Evolutionary conservation across 2,329 filamentous ascomycete genomes (phyloP).

Genomic region (Cercospora janseana): DNA sequence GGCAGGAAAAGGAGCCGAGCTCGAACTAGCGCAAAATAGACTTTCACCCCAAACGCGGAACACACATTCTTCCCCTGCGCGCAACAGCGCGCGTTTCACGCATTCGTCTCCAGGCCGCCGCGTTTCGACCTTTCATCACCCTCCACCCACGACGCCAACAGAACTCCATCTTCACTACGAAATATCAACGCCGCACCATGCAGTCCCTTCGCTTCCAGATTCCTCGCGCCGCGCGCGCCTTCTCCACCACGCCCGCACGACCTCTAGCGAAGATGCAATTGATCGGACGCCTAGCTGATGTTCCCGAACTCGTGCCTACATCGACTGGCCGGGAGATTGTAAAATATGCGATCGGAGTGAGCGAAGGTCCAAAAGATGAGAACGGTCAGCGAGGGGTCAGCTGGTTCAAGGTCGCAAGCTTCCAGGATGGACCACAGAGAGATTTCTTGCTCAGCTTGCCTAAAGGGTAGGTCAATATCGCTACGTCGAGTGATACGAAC

Average conservation of each 20-base stretch:
- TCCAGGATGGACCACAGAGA: constrained; percentile 66
- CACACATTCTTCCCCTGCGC: too few species aligned
- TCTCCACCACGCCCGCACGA: constrained; percentile 66
- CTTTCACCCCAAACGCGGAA: too few species aligned
- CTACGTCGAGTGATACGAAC: background rate
- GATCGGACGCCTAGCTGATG: constrained; percentile 77
- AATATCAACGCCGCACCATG: constrained; percentile 34
- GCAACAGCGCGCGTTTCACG: too few species aligned
- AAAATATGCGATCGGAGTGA: constrained; percentile 73
- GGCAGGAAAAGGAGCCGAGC: too few species aligned
- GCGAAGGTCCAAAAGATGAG: constrained; percentile 65
- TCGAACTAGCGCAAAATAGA: too few species aligned
- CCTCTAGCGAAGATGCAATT: constrained; percentile 77
- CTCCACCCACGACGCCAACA: too few species aligned
- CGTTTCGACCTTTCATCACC: too few species aligned
- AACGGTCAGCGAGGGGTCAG: constrained; percentile 66
- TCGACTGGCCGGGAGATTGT: constrained; percentile 71
- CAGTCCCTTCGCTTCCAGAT: constrained; percentile 52
- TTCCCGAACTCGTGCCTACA: constrained; percentile 72
- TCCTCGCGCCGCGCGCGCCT: constrained; percentile 61
- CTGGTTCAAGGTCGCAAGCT: constrained; percentile 81
- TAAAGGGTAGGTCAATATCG: constrained; percentile 70
- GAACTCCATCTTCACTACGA: background rate
- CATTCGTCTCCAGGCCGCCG: too few species aligned
- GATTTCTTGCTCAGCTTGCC: constrained; percentile 71